Base-by-base conservation (phyloP, 306 rosid species). In the Biancaea sappan region DNA sequence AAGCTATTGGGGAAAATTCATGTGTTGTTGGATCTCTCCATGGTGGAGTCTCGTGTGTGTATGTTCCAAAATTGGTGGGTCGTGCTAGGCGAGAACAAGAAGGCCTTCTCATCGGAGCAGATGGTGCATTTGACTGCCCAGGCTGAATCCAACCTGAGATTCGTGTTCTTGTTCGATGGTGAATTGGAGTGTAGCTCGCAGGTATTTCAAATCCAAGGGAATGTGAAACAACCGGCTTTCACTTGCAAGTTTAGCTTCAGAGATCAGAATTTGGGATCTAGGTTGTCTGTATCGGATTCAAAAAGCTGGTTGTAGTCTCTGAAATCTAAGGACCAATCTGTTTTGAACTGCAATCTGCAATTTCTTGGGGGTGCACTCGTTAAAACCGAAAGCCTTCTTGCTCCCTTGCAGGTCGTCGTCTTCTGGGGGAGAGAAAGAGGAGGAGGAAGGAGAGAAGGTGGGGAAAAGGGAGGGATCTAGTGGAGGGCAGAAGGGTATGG, bases 151-250 rank as follows among this genome's bases (percentile, higher is more conserved):
- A 88, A 92, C 69, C 98, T 92, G n/a, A 79, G 96, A 40, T 92
- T 92, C 25, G 84, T 90, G 5, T 92, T 92, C 57, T 81, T 85
- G 74, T 92, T 92, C 68, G 96, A 88, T 4, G 90, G 96, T 2
- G 94, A 87, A 48, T 96, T 96, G 14, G 98, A 92, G 79, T 90
- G 96, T 16, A 92, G 98, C 63, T 96, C 96, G 0, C 96, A 92
- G 74, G 92, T 92, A 7, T 92, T 86, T 21, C 98, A 88, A 81
- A 85, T 92, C 0, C 90, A 69, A 62, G 98, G 96, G 5, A 88
- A 84, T 16, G 85, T 84, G 0, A 84, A 77, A 50, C 88, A 84
- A 31, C 88, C 88, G 4, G 88, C 80, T 57, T 84, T 84, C 83
- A 84, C 85, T 25, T 84, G 88, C 78, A 84, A 84, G 51, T 80